Base-by-base conservation (phyloP, 345 rosid species). In the Citrus inodora region DNA sequence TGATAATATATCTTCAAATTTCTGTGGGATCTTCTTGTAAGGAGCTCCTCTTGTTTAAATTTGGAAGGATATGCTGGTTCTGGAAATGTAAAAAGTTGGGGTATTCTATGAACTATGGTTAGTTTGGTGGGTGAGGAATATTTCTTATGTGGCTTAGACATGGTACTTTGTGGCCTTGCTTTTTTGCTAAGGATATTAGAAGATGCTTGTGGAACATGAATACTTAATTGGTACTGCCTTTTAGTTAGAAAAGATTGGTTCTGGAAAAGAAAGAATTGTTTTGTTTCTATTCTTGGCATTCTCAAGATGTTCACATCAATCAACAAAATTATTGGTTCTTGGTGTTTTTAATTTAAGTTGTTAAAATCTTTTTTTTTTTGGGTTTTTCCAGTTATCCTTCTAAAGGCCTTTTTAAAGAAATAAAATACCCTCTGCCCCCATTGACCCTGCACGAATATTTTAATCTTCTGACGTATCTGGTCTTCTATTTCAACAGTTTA, bases 1-100 rank as follows among this genome's bases (percentile, higher is more conserved):
- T 37, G 32, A 83, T 83, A 76, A n/a, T 65, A 13, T 59, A 71
- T 48, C 32, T 71, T 75, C 11, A 81, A 77, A 73, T 80, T 77
- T 65, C 62, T 33, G 80, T 70, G 81, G 85, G 84, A 13, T 82
- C 80, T 83, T 82, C 80, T 83, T 46, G 38, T 70, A 51, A 10
- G 67, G 78, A 76, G 82, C 79, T 80, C 71, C 81, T 76, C 38
- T 77, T 79, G 51, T 78, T 75, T 51, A 73, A 73, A 76, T 83
- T 75, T 77, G 80, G 77, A 68, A 70, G 76, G 65, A 80, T 65
- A 65, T 62, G 67, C 79, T 76, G 62, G 51, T 85, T 80, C 63
- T 76, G 53, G 61, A 48, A 67, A 59, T 76, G 51, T 22, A 62
- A 61, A 56, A 77, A 73, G 75, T 73, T 70, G 59, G 76, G 28